Base-by-base conservation (phyloP, 345 rosid genomes). In the Lumnitzera racemosa region DNA sequence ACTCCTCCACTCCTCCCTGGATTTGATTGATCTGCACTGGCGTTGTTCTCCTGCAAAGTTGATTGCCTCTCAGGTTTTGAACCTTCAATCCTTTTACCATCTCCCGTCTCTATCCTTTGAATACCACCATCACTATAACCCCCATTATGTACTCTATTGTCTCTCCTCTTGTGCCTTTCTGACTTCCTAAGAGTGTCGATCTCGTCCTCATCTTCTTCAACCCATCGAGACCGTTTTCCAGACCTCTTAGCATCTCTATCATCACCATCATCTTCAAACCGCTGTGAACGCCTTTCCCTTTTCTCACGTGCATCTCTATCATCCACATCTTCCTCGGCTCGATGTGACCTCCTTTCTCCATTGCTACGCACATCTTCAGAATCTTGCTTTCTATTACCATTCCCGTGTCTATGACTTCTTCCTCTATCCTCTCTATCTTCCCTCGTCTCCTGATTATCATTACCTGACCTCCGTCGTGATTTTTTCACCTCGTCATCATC, bases 1-100 rank as follows among this genome's bases (percentile, higher is more conserved):
- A 90, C 89, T 16, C 99, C 96, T 59, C 96, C 96, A 24, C 79
- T 84, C 54, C 77, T 78, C 17, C 91, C 90, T 64, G 81, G 75
- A 41, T 56, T 53, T 3, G 65, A 23, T 1, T 76, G 65, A 68
- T 56, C 77, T 4, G 72, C 70, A 58, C 69, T 75, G 63, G 59
- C 58, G 58, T 80, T 85, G 41, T 70, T 81, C 55, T 62, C 85
- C 51, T 55, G 74, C 24, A 14, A 16, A 49, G 61, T 46, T 46
- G 74, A 13, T 55, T 62, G 54, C 15, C 53, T 68, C 27, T 27
- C 55, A 16, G 78, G 61, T 67, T 77, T 81, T 15, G 58, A 48
- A 58, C 65, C 78, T 51, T 74, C 74, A 23, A 46, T 51, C 47
- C 51, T 29, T 70, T 51, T 72, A 12, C 64, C 70, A 67, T 66